Conservation (phyloP, 2,329 filamentous ascomycete genomes). For the Ophiostoma australiae region DNA sequence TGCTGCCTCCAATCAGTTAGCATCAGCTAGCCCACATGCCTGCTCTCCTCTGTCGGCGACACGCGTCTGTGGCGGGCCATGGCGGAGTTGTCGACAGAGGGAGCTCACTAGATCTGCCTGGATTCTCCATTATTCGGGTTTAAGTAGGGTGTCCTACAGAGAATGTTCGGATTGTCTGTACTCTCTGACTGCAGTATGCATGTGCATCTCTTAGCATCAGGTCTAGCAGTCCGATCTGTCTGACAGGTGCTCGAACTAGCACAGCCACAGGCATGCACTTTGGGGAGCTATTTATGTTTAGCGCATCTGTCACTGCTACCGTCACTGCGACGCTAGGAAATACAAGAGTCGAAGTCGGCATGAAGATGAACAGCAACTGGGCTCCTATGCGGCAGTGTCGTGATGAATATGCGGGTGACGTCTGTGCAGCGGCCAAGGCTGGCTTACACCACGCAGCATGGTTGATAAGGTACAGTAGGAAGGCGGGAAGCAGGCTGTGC, state of each 20-base stretch:
- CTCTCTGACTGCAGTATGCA: neutral
- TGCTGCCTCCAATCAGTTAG: neutral
- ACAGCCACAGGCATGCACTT: slow-evolving; percentile 3
- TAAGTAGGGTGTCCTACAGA: neutral
- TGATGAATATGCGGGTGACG: neutral
- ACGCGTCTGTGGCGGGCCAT: slow-evolving; percentile 9
- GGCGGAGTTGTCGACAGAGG: slow-evolving; percentile 3
- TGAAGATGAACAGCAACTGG: neutral
- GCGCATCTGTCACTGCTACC: neutral
- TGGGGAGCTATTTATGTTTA: neutral
- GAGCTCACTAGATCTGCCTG: neutral
- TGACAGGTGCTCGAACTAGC: neutral
- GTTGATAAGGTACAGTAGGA: neutral
- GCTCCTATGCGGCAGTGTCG: neutral
- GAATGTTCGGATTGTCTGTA: neutral
- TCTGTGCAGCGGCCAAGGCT: neutral
- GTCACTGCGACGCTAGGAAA: neutral
- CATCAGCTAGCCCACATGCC: neutral
- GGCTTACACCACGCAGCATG: neutral
- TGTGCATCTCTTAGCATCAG: neutral
- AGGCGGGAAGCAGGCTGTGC: neutral
- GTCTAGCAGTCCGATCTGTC: neutral
- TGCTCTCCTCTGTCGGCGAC: neutral
- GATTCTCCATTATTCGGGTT: neutral
- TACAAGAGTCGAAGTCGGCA: neutral